phyloP scores from a whole-genome alignment of 2,329 filamentous ascomycete genomes.

The Beauveria asiatica region DNA sequence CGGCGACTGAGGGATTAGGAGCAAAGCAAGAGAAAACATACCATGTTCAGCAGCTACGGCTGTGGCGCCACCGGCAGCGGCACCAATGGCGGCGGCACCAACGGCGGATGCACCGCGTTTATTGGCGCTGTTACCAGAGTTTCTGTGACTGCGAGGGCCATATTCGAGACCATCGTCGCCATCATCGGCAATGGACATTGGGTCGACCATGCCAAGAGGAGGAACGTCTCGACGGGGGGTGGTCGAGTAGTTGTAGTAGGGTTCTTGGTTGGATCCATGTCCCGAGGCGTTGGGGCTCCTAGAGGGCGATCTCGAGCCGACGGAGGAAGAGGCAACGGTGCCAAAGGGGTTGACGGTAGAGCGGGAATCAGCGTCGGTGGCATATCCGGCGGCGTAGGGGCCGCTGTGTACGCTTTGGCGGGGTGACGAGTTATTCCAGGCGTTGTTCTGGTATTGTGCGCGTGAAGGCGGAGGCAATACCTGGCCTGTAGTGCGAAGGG shows the following conservation, averaged over 20 bases:
- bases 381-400: constrained; percentile 15
- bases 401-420: constrained; percentile 9
- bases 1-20: not conserved
- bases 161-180: constrained; percentile 74
- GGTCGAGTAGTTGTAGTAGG: constrained; percentile 52
- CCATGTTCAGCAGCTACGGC: constrained; percentile 28
- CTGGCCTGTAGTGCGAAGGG: constrained; percentile 37
- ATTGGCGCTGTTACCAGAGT: constrained; percentile 53
- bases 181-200: constrained; percentile 75
- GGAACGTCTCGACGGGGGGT: constrained; percentile 36
- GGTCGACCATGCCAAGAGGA: constrained; percentile 56
- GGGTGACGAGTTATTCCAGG: not conserved
- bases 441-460: constrained; percentile 17
- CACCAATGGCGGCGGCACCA: constrained; percentile 27
- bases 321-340: constrained; percentile 22
- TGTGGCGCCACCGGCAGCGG: constrained; percentile 36
- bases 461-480: constrained; percentile 31
- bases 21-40: not conserved
- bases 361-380: constrained; percentile 31
- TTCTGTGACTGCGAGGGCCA: constrained; percentile 34
- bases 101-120: constrained; percentile 27
- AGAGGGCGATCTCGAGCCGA: constrained; percentile 33
- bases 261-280: constrained; percentile 50
- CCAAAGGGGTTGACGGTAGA: constrained; percentile 33
- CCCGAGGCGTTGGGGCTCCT: constrained; percentile 40